These are phyloP conservation scores for Leccinum subrobustum DNA, from an alignment of 1,284 basidiomycete species.

Conservation along the genomic window DNA sequence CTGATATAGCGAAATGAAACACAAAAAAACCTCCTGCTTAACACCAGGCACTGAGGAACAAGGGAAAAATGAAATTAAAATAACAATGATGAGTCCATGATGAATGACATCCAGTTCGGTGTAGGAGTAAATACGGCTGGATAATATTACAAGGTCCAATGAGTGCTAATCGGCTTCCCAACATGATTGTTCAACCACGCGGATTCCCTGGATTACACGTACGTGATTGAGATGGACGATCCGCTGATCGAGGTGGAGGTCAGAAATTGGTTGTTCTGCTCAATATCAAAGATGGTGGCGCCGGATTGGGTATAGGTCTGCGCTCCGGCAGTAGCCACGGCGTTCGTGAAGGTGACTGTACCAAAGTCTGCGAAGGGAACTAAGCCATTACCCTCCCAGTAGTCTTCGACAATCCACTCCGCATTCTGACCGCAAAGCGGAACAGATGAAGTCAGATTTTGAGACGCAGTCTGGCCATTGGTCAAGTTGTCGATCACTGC, in stretches of 20 bases:
- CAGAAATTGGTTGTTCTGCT: constrained; percentile 9
- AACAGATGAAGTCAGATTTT: background rate
- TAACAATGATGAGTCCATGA: background rate
- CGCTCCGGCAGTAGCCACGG: background rate
- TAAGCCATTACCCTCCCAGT: rapidly evolving
- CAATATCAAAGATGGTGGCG: constrained; percentile 2
- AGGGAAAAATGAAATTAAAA: background rate
- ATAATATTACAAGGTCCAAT: background rate
- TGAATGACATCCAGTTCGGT: no score
- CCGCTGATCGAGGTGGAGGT: constrained; percentile 1
- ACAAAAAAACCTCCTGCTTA: background rate
- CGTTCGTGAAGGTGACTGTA: constrained; percentile 7
- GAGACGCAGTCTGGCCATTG: background rate
- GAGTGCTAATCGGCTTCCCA: background rate
- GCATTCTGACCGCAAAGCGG: constrained; percentile 15
- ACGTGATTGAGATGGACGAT: constrained; percentile 2
- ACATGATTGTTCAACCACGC: background rate
- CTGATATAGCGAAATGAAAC: background rate
- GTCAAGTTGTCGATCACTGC: constrained; percentile 14
- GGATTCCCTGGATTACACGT: background rate
- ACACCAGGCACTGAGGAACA: background rate
- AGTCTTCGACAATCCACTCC: constrained; percentile 20
- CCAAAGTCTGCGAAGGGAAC: constrained; percentile 9
- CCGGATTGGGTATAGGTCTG: background rate
- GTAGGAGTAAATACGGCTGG: background rate